Conservation (phyloP, 2,329 filamentous ascomycete genomes). For the Penicillium sp. region DNA sequence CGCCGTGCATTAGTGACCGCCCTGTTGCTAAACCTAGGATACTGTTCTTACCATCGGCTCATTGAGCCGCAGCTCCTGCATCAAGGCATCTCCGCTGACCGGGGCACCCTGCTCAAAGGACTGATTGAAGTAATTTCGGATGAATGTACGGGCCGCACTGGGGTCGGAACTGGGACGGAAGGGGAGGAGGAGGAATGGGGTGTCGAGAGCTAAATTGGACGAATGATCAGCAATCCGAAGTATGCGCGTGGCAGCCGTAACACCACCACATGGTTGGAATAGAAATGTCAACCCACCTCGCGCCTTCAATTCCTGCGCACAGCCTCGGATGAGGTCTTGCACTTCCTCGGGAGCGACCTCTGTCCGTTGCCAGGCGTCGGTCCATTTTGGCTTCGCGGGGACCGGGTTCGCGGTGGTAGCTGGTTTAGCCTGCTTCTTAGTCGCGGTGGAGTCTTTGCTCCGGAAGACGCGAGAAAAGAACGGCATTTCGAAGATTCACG, state of each 20-base stretch:
- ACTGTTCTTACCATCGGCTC: constrained; percentile 77
- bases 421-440: constrained; percentile 60
- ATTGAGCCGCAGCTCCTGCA: constrained; percentile 85
- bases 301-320: constrained; percentile 88
- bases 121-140: constrained; percentile 86
- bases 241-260: constrained; percentile 25
- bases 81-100: constrained; percentile 67
- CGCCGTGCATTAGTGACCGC: background rate
- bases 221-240: constrained; percentile 33
- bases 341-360: constrained; percentile 87
- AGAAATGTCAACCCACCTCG: constrained; percentile 66
- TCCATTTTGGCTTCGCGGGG: constrained; percentile 74
- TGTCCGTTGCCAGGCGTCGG: constrained; percentile 81
- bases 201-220: constrained; percentile 68
- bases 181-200: constrained; percentile 88
- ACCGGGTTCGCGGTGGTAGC: constrained; percentile 53
- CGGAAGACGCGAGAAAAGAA: constrained; percentile 67
- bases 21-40: background rate
- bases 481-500: constrained; percentile 41
- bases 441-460: constrained; percentile 67
- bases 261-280: constrained; percentile 22
- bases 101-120: constrained; percentile 58
- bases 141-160: constrained; percentile 85
- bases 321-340: constrained; percentile 78
- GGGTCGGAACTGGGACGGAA: constrained; percentile 93